Evolutionary conservation across 768 basidiomycete species (phyloP), one percentile per base, ranked within the genome.

Genomic region (Lentinus brumalis): DNA sequence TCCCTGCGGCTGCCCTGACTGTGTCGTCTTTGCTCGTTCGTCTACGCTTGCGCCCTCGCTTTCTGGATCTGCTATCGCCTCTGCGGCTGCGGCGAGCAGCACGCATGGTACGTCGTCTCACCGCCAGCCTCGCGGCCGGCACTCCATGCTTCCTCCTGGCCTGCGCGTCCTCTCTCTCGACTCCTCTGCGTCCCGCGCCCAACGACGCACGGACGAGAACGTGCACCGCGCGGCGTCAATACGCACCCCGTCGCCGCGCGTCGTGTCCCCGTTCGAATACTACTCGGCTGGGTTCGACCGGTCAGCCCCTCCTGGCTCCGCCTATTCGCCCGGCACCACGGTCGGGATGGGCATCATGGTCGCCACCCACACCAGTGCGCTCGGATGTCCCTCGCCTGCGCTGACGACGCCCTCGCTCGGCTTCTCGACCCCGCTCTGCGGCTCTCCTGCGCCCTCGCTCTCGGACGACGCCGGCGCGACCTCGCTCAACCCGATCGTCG

Each of bases 391-490:
- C 16, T 61, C 55, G 7, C 60, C 60, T 11, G 35, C 16, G 3
- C 46, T 14, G 38, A 21, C 32, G 51, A 54, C 56, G 15, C 56
- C 61, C 6, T 45, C 61, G 5, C 47, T 58, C 3, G 61, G 16
- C 5, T 57, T 50, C 46, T 49, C 50, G 2, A 41, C 56, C 4
- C 56, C 56, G 15, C 51, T 50, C 15, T 18, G 21, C 14, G 60
- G 41, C 21, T 61, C 60, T 30, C 60, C 60, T 7, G 60, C 55
- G 11, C 26, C 49, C 8, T 53, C 50, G 14, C 56, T 62, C 49
- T 62, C 61, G 38, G 61, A 62, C 53, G 61, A 62, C 42, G 57
- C 61, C 1, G 61, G 61, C 14, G 53, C 53, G 53, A 58, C 61
- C 1, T 35, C 31, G 0, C 29, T 62, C 5, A 30, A 35, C 3